Percentiles rank a stretch among this genome's conserved stretches.
Evolutionary conservation across 1,284 basidiomycete species (phyloP).

Genomic region (Rhodofomes roseus): DNA sequence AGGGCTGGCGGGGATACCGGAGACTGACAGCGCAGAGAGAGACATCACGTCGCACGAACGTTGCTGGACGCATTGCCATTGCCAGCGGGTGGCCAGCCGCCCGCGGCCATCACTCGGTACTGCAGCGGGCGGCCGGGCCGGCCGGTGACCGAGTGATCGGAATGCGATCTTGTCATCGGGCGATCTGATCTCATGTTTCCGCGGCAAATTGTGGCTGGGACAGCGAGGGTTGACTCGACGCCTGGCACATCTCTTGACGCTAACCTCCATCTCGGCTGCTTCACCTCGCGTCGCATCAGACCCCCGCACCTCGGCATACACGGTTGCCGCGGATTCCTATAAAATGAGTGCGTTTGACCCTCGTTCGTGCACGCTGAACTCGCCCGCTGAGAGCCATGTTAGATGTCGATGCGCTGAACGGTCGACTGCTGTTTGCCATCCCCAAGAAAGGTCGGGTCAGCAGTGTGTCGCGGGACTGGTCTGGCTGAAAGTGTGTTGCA

Average conservation of each 20-base stretch:
- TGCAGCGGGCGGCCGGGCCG: too few relatives aligned
- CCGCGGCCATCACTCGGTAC: background rate
- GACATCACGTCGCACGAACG: too few relatives aligned
- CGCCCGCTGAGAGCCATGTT: background rate
- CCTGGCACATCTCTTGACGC: background rate
- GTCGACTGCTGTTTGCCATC: slow-evolving; percentile 89
- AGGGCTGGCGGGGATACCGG: too few relatives aligned
- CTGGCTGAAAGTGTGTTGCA: background rate
- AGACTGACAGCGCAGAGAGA: too few relatives aligned
- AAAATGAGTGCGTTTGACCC: slow-evolving; percentile 1
- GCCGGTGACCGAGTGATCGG: background rate
- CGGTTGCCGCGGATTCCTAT: background rate
- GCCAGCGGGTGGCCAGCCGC: too few relatives aligned
- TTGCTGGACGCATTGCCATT: too few relatives aligned
- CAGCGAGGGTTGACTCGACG: background rate
- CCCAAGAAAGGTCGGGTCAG: slow-evolving; percentile 86
- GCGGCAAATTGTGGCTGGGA: background rate
- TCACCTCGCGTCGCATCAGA: background rate
- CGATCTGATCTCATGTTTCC: background rate
- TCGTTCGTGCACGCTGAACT: too few relatives aligned
- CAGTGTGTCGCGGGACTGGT: background rate
- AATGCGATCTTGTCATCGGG: background rate
- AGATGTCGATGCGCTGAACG: slow-evolving; percentile 50
- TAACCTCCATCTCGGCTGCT: background rate
- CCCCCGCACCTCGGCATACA: background rate